phyloP scores from a whole-genome alignment of 805 yeast species.

The Saccharomycopsis babjevae region DNA sequence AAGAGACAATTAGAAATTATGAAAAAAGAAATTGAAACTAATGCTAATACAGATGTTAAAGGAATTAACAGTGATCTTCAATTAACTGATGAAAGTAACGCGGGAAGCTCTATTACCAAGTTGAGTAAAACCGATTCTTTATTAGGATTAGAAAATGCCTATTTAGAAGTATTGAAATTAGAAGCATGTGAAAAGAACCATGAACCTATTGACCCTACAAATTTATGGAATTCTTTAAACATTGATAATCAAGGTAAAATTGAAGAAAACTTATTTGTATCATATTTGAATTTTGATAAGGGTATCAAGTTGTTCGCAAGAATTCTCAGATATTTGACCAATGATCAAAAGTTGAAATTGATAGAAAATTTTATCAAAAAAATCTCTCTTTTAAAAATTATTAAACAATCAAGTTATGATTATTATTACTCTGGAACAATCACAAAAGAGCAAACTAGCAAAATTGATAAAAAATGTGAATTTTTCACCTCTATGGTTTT shows the following conservation, averaged over 20 bases:
- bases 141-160: conserved; percentile 67
- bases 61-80: conserved; percentile 22
- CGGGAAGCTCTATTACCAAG: conserved; percentile 16
- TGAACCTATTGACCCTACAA: conserved; percentile 34
- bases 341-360: conserved; percentile 67
- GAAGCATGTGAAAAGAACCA: conserved; percentile 66
- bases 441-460: conserved; percentile 41
- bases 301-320: conserved; percentile 86
- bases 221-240: conserved; percentile 71
- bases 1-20: conserved; percentile 71
- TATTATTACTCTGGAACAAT: conserved; percentile 32
- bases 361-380: conserved; percentile 72
- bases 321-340: conserved; percentile 68
- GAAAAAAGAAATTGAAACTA: conserved; percentile 37
- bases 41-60: conserved; percentile 17
- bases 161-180: conserved; percentile 62
- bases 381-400: conserved; percentile 67
- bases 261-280: conserved; percentile 69
- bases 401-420: conserved; percentile 70
- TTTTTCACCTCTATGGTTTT: conserved; percentile 71
- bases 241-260: conserved; percentile 47
- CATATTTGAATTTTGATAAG: conserved; percentile 73
- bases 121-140: conserved; percentile 42
- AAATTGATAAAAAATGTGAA: conserved; percentile 50
- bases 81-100: conserved; percentile 25